phyloP scores from a whole-genome alignment of 805 yeast genomes.

The Danielozyma ontarioensis region DNA sequence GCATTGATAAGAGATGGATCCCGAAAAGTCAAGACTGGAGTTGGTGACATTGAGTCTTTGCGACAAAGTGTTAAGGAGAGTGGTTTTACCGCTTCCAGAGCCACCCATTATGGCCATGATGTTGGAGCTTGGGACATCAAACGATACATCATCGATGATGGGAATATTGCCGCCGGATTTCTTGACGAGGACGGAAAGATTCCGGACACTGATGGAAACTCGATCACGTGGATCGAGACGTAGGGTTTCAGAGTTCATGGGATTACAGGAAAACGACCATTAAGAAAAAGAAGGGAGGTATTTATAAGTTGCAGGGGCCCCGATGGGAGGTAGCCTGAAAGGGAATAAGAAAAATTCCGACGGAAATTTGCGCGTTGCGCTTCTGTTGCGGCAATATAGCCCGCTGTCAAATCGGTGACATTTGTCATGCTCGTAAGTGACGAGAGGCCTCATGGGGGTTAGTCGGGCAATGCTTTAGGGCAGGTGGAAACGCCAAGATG shows the following conservation, averaged over 20 bases:
- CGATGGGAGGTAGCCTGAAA: too few relatives aligned
- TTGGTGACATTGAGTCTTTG: conserved; percentile 41
- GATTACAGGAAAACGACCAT: too few relatives aligned
- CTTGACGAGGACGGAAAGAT: conserved; percentile 14
- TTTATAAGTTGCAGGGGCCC: too few relatives aligned
- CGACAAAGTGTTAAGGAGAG: conserved; percentile 63
- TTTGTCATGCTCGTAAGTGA: too few relatives aligned
- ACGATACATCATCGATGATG: conserved; percentile 43
- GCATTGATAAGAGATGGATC: conserved; percentile 31
- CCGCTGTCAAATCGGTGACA: too few relatives aligned
- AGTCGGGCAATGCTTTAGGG: too few relatives aligned
- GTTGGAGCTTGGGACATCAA: conserved; percentile 55
- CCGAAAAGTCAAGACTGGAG: conserved; percentile 37
- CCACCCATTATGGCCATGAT: conserved; percentile 83
- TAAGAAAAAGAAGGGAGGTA: too few relatives aligned
- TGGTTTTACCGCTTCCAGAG: conserved; percentile 84
- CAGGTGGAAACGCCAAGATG: too few relatives aligned
- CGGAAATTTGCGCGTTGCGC: too few relatives aligned
- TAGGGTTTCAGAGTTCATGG: conserved; percentile 6
- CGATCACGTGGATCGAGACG: conserved; percentile 3
- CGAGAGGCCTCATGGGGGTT: too few relatives aligned
- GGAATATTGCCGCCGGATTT: background rate
- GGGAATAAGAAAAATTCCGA: too few relatives aligned
- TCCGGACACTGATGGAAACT: conserved; percentile 11
- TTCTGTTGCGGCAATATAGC: too few relatives aligned